Conservation (phyloP, 2,329 filamentous ascomycete species). For the Talaromyces sp. region DNA sequence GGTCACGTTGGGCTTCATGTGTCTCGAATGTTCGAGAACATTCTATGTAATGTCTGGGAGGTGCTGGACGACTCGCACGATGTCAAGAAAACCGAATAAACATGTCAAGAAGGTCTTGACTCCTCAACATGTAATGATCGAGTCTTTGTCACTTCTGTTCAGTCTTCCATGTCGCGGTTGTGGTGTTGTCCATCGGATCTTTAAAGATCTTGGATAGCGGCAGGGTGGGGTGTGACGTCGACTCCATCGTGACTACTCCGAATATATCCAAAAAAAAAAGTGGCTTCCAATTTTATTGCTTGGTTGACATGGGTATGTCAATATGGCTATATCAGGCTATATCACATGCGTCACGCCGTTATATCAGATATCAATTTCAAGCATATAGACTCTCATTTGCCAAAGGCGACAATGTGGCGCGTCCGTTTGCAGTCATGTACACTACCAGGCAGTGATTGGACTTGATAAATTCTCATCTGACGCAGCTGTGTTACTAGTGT, state of each 20-base stretch:
- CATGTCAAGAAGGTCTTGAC: neutral
- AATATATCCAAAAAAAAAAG: neutral
- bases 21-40: conserved; percentile 10
- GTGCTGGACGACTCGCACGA: neutral
- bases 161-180: neutral
- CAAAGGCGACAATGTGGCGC: neutral
- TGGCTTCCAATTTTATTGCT: neutral
- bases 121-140: neutral
- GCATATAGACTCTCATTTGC: neutral
- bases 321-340: neutral
- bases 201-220: neutral
- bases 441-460: neutral
- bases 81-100: neutral
- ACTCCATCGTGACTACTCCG: neutral
- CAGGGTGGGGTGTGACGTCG: neutral
- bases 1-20: conserved; percentile 11
- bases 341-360: neutral
- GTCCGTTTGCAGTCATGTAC: neutral
- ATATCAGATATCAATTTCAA: neutral
- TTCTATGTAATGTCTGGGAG: neutral
- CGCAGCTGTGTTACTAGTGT: neutral
- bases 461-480: neutral
- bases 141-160: neutral
- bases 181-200: neutral
- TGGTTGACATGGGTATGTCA: neutral